Evolutionary conservation across 805 yeast species (phyloP), one percentile per base, ranked within the genome.

Genomic region (Millerozyma miso): DNA sequence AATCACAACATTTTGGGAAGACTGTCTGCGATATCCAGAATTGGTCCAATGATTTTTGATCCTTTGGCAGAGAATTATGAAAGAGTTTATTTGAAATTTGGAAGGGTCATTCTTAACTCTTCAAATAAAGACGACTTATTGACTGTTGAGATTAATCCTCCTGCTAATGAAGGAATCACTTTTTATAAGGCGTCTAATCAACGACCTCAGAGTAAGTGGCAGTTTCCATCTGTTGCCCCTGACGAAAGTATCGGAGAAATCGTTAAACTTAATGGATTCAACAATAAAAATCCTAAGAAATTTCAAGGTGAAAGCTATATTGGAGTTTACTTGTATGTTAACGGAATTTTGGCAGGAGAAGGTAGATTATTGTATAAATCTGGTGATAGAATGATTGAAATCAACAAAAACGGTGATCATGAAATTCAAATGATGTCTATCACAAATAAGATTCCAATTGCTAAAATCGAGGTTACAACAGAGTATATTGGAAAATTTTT

Each of bases 121-220:
- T 40, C 39, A 56, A 54, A 51, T 37, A 55, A 55, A 19, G 74
- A 65, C 37, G 69, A 72, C 35, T 72, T 70, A 44, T 62, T 83
- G 47, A 75, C 85, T 2, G 64, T 83, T 41, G 76, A 77, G 48
- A 69, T 80, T 36, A 69, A 73, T 26, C 62, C 83, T 8, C 77
- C 80, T 3, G 76, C 77, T 38, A 70, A 76, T 19, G 71, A 69
- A 3, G 51, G 62, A 35, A 65, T 83, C 29, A 62, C 68, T 4
- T 84, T 87, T 56, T 75, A 81, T n/a, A 81, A 80, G 55, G 88
- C 85, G 10, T 74, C 86, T 0, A 83, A 83, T 60, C 87, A 80
- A 54, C 57, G 60, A 13, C 73, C 71, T 7, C 60, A 64, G 33
- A 58, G 67, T 19, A 48, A 60, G 5, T 88, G 95, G 95, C 79